Percentiles rank a stretch among this genome's conserved stretches.
These are phyloP conservation scores for Torulaspora franciscae DNA, from an alignment of 805 yeast species.

Conservation along the genomic window DNA sequence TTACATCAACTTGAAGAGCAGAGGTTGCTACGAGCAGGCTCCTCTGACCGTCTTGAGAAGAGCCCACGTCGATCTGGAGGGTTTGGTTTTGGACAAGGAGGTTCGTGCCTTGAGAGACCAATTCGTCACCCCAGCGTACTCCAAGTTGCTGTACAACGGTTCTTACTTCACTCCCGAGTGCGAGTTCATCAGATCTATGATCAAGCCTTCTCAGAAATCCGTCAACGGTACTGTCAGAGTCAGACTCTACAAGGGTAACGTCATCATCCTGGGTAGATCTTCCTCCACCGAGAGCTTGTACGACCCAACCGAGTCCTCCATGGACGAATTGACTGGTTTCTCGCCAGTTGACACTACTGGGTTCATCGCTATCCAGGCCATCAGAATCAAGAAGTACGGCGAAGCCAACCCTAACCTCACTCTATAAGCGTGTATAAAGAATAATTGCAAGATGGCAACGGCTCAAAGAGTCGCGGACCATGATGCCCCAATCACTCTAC, in stretches of 20 bases:
- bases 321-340: conserved; percentile 98
- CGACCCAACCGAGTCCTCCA: conserved; percentile 96
- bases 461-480: conserved; percentile 46
- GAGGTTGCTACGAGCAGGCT: conserved; percentile 99
- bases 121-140: conserved; percentile 88
- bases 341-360: conserved; percentile 96
- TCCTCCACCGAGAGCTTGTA: conserved; percentile 93
- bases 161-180: conserved; percentile 98
- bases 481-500: conserved; percentile 64
- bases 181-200: conserved; percentile 91
- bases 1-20: conserved; percentile 96
- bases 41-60: conserved; percentile 91
- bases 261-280: conserved; percentile 84
- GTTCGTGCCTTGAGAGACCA: conserved; percentile 95
- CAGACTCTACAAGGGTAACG: conserved; percentile 85
- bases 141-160: conserved; percentile 91
- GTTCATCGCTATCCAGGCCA: conserved; percentile 95
- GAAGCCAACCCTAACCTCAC: conserved; percentile 53
- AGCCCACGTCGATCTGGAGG: conserved; percentile 95
- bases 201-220: conserved; percentile 87
- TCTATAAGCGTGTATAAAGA: background rate
- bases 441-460: background rate
- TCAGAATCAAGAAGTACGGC: conserved; percentile 97
- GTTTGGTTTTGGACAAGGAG: conserved; percentile 94
- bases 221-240: conserved; percentile 97